Evolutionary conservation across 768 basidiomycete species (phyloP).

Genomic region (Leucocoprinus leucothites): DNA sequence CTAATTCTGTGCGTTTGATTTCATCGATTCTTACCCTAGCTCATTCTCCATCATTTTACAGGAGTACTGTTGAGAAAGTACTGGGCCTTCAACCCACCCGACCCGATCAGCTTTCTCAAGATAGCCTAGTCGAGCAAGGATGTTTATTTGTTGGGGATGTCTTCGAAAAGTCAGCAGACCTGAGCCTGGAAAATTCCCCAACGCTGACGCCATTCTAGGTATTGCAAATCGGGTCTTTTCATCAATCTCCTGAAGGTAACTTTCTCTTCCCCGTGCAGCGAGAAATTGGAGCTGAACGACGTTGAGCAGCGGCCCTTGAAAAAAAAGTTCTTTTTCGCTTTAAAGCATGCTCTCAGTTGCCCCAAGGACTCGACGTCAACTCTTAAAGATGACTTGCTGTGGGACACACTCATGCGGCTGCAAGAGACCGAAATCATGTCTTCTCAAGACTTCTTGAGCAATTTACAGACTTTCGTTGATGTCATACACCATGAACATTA

Average conservation of each 20-base stretch:
- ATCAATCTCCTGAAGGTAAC: slow-evolving; percentile 55
- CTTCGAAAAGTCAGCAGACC: slow-evolving; percentile 3
- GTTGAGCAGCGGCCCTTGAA: slow-evolving; percentile 39
- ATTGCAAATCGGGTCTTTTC: slow-evolving; percentile 23
- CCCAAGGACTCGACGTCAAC: slow-evolving; percentile 28
- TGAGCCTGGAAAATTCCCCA: background rate
- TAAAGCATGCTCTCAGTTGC: slow-evolving; percentile 43
- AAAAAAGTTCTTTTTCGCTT: slow-evolving; percentile 47
- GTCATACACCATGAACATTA: slow-evolving; percentile 53
- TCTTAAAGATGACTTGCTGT: slow-evolving; percentile 39
- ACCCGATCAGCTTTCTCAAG: background rate
- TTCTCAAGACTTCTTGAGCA: slow-evolving; percentile 53
- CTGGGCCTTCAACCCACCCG: background rate
- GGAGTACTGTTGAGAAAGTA: slow-evolving; percentile 3
- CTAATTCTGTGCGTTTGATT: slow-evolving; percentile 45
- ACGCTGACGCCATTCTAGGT: background rate
- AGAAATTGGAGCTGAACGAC: background rate
- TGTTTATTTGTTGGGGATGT: slow-evolving; percentile 1
- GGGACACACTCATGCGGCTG: slow-evolving; percentile 48
- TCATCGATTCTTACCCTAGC: background rate
- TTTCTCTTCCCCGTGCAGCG: background rate
- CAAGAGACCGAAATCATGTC: slow-evolving; percentile 46
- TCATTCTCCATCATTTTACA: background rate
- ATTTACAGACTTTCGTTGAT: slow-evolving; percentile 57
- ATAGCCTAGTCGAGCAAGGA: slow-evolving; percentile 8